A percentile compares a stretch with the other conserved stretches of the same genome.
Evolutionary conservation across 164 flowering plant species (phyloP).

Genomic region (Houttuynia cordata): DNA sequence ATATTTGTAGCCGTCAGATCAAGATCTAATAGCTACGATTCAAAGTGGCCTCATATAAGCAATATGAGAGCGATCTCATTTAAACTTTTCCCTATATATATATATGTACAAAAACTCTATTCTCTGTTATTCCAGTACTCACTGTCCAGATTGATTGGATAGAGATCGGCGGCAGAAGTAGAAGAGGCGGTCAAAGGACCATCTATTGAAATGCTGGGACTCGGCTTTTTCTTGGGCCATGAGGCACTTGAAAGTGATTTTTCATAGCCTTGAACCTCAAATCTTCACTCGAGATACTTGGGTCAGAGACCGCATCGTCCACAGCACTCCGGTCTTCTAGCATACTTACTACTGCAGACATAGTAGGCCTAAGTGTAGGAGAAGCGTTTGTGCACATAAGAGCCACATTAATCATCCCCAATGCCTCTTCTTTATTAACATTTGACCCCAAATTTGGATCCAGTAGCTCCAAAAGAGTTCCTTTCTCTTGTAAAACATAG

Average conservation of each 20-base stretch:
- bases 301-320: not conserved
- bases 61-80: too few species aligned
- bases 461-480: constrained; percentile 51
- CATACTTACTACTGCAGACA: constrained; percentile 69
- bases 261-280: not conserved
- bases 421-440: constrained; percentile 41
- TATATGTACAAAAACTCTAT: not conserved
- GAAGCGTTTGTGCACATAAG: constrained; percentile 66
- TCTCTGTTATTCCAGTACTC: constrained; percentile 8
- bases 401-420: constrained; percentile 47
- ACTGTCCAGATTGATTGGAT: constrained; percentile 12
- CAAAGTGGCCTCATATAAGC: too few species aligned
- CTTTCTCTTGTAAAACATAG: constrained; percentile 56
- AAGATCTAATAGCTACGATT: too few species aligned
- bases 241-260: too few species aligned
- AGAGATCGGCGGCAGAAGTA: constrained; percentile 1
- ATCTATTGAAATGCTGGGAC: not conserved
- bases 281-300: not conserved
- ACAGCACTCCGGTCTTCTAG: constrained; percentile 37
- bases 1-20: too few species aligned
- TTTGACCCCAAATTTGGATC: constrained; percentile 48
- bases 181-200: not conserved
- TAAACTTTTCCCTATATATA: too few species aligned
- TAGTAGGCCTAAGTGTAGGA: constrained; percentile 57
- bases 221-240: not conserved